phyloP scores from a whole-genome alignment of 306 rosid species.

The Alnus glutinosa region DNA sequence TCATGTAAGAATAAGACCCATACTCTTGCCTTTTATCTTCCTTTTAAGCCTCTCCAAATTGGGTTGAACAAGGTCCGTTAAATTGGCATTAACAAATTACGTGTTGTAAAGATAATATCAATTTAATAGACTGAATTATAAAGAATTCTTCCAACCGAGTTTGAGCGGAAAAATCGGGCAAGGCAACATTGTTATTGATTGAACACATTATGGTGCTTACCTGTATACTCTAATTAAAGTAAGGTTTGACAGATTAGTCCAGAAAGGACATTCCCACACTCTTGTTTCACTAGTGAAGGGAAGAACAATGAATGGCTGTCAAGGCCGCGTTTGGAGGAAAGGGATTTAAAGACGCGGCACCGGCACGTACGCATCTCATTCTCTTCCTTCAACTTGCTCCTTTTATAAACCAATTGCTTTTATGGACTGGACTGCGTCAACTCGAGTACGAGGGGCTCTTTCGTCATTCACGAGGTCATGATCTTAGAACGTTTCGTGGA shows the following conservation, averaged over 20 bases:
- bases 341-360: slow-evolving; percentile 39
- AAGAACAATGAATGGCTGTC: slow-evolving; percentile 23
- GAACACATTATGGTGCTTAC: neutral
- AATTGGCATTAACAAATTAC: too few relatives aligned
- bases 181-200: too few relatives aligned
- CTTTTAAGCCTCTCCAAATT: too few relatives aligned
- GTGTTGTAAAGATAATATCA: too few relatives aligned
- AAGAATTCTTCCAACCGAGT: too few relatives aligned
- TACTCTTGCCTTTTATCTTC: too few relatives aligned
- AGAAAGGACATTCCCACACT: slow-evolving; percentile 20
- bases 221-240: neutral
- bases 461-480: neutral
- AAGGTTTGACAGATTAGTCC: slow-evolving; percentile 13
- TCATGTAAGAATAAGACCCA: neutral
- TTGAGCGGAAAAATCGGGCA: too few relatives aligned
- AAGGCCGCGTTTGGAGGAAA: slow-evolving; percentile 45
- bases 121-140: too few relatives aligned
- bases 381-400: slow-evolving; percentile 32
- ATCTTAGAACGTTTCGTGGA: neutral
- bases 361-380: slow-evolving; percentile 16
- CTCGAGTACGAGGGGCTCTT: neutral
- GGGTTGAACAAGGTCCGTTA: too few relatives aligned
- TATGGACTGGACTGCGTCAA: neutral
- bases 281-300: neutral
- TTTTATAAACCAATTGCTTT: neutral